Base-by-base conservation (phyloP, 805 yeast species). In the Pichia insulana region DNA sequence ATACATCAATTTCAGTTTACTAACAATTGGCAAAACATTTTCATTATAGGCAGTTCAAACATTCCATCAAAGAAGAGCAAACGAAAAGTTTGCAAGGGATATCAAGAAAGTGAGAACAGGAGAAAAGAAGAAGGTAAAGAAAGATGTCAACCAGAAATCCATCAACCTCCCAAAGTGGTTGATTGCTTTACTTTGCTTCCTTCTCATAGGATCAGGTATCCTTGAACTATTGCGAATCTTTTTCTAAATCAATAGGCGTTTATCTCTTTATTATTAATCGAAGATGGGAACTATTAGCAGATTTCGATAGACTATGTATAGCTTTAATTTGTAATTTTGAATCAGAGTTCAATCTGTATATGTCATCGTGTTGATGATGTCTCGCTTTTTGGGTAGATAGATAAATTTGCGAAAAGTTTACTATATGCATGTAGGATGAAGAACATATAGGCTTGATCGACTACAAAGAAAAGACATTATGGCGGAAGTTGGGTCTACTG, bases 1-100 rank as follows among this genome's bases (percentile, higher is more conserved):
- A 28, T 22, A 22, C 7, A 16, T 34, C 10, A 11, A 12, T n/a
- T 7, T 26, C 34, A 28, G 11, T 12, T 32, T 34, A 40, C 43
- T 40, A 40, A 40, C 39, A n/a, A 19, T 25, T 8, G 1, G 3
- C 10, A 13, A 13, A 6, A n/a, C 13, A 5, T 22, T 37, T 16
- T 25, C 19, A n/a, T 40, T 30, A 22, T 39, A 63, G 89, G 85
- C 84, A 48, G 56, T 70, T 27, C 96, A 88, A 71, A 83, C 96
- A 19, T 89, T 92, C 44, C 79, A 74, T 55, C 96, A 89, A 67
- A 81, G 89, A 65, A 69, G 75, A 42, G 96, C 95, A n/a, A 89
- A 89, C 63, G 75, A 74, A 55, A 84, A 80, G 60, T 90, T 79
- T 62, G 86, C 83, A 54, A 83, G 80, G 63, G 73, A 70, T 53